These are phyloP conservation scores for Sporothrix pallida DNA, from an alignment of 2,329 filamentous ascomycete species.

Conservation along the genomic window DNA sequence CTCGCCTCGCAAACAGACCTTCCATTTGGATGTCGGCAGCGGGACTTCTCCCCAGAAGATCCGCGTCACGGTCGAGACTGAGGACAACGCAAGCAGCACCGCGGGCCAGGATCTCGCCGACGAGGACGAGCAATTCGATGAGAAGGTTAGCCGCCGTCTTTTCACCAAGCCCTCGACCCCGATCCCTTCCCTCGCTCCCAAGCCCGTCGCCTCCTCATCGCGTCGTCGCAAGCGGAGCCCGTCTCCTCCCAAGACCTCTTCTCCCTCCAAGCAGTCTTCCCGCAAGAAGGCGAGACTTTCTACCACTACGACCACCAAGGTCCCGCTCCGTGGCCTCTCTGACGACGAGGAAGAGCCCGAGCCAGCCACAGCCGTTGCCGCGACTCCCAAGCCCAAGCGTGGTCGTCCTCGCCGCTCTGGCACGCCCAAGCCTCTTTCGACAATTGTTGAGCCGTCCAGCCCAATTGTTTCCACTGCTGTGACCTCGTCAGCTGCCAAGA, in stretches of 20 bases:
- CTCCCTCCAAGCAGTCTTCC: constrained; percentile 53
- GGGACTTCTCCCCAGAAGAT: constrained; percentile 58
- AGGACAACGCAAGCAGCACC: constrained; percentile 41
- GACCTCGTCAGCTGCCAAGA: neutral
- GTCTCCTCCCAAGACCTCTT: constrained; percentile 29
- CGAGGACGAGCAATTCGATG: neutral
- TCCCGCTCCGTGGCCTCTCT: constrained; percentile 55
- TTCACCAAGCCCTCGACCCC: constrained; percentile 47
- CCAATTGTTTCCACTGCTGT: constrained; percentile 1
- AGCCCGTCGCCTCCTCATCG: neutral
- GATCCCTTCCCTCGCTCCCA: constrained; percentile 42
- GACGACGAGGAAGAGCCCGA: constrained; percentile 50
- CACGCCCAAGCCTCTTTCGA: constrained; percentile 57
- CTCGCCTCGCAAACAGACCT: constrained; percentile 63
- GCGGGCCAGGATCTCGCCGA: constrained; percentile 1
- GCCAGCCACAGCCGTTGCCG: constrained; percentile 40
- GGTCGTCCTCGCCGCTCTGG: constrained; percentile 55
- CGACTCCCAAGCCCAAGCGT: constrained; percentile 40
- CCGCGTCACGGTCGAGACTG: constrained; percentile 62
- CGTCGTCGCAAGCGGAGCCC: constrained; percentile 27
- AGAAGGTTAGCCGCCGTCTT: constrained; percentile 45
- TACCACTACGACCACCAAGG: constrained; percentile 36
- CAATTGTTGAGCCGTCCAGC: constrained; percentile 38
- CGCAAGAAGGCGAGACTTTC: constrained; percentile 8
- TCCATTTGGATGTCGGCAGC: constrained; percentile 62